Percentiles rank a stretch among this genome's conserved stretches.
These are phyloP conservation scores for Withania somnifera DNA, from an alignment of 305 asterid species.

Conservation along the genomic window DNA sequence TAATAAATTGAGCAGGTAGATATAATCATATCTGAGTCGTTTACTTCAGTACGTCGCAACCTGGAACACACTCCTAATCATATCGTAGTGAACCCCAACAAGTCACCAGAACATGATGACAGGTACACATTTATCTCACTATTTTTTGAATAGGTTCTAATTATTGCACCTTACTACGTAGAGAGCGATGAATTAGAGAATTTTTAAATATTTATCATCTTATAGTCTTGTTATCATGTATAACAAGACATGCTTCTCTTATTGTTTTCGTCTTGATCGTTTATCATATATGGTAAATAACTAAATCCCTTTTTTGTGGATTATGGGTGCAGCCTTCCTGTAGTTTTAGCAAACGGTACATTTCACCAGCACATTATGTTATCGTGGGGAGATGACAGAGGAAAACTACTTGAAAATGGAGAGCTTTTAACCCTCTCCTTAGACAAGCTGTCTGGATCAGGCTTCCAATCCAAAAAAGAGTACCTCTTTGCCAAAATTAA, in stretches of 20 bases:
- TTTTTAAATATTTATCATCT: too few relatives aligned
- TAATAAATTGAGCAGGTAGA: conserved; percentile 37
- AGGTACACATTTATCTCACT: conserved; percentile 1
- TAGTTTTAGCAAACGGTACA: conserved; percentile 35
- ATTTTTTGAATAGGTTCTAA: background rate
- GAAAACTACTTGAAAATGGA: conserved; percentile 29
- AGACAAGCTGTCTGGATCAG: conserved; percentile 38
- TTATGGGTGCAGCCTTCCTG: background rate
- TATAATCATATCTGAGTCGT: conserved; percentile 39
- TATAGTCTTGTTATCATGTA: too few relatives aligned
- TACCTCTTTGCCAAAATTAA: conserved; percentile 38
- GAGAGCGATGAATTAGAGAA: too few relatives aligned
- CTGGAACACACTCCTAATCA: conserved; percentile 15
- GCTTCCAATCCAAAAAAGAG: conserved; percentile 50
- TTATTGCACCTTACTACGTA: too few relatives aligned
- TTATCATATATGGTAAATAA: background rate
- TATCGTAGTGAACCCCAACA: background rate
- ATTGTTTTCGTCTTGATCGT: background rate
- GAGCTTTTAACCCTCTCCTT: conserved; percentile 48
- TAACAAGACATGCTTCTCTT: too few relatives aligned
- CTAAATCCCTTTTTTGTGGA: background rate
- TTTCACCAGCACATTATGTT: conserved; percentile 35
- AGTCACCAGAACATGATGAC: background rate
- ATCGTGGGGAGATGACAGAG: conserved; percentile 43
- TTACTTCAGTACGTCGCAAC: conserved; percentile 30